Percentiles rank a stretch among this genome's conserved stretches.
phyloP scores from a whole-genome alignment of 345 rosid genomes.

The Salix purpurea region DNA sequence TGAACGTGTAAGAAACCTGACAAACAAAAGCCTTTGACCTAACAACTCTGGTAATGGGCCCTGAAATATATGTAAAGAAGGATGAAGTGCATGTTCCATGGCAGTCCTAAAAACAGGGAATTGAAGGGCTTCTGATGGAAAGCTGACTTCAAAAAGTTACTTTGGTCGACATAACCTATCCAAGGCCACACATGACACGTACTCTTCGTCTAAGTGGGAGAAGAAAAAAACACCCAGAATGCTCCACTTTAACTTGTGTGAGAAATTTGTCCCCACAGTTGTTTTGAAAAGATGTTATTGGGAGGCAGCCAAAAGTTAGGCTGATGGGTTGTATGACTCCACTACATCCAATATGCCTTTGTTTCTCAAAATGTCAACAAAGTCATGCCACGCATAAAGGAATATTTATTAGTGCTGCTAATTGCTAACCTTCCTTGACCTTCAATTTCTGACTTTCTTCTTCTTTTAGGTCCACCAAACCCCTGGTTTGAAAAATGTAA shows the following conservation, averaged over 20 bases:
- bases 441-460: no score
- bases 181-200: conserved; percentile 10
- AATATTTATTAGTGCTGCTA: not conserved
- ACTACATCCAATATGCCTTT: not conserved
- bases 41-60: not conserved
- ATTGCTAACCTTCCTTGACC: not conserved
- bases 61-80: not conserved
- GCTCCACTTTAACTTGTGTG: not conserved
- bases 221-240: not conserved
- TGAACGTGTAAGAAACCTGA: conserved; percentile 1
- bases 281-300: conserved; percentile 30
- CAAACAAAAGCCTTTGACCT: conserved; percentile 1
- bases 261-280: not conserved
- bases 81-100: conserved; percentile 15
- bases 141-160: not conserved
- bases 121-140: not conserved
- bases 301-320: conserved; percentile 25
- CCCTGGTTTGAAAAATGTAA: not conserved
- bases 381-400: not conserved
- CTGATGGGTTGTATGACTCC: conserved; percentile 7
- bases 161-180: not conserved
- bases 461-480: not conserved
- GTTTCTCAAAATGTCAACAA: conserved; percentile 17
- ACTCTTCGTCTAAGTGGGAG: not conserved
- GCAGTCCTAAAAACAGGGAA: conserved; percentile 23